Evolutionary conservation across 2,329 filamentous ascomycete genomes (phyloP), one percentile per base, ranked within the genome.

Genomic region (Kalaharituber pfeilii): DNA sequence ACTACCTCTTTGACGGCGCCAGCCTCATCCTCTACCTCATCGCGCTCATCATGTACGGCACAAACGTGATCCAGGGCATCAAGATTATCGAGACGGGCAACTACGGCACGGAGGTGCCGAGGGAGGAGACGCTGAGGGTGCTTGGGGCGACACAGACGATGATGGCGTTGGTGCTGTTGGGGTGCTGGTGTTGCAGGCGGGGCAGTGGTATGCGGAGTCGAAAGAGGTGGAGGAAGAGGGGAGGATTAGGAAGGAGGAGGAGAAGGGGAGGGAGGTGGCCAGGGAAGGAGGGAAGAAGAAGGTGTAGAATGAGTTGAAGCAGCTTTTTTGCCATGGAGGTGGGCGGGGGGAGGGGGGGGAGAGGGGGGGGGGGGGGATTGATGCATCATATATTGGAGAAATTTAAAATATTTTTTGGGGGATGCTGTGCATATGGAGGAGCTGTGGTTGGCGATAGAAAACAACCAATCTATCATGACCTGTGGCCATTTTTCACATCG

Each of bases 181-280:
- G 4, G 85, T 98, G 8, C 68, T 98, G 60, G 85, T 95, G 29
- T 71, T 98, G 65, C 91, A 98, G 77, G 86, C 86, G 20, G 91
- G 91, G 9, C 86, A 96, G 75, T 96, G 89, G 91, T 98, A 98
- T 71, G 91, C 91, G 25, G 88, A 96, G 76, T 77, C 85, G 66
- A 93, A 93, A 71, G 88, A 96, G 69, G 75, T 76, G 65, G 83
- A 88, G 67, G 88, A 95, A 69, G 74, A 77, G 54, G 79, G 78
- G 65, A 76, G 79, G 66, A 74, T 82, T 59, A 77, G 80, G 62
- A 70, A 73, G 68, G 73, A 71, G 59, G 61, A 60, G 49, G 53
- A 60, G 47, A 52, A 58, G 26, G 58, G 51, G 36, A 59, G 24
- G 52, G 52, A 29, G 50, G n/a, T n/a, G n/a, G n/a, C n/a, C n/a